Evolutionary conservation across 257 asterid species (phyloP).

Genomic region (Phtheirospermum japonicum): DNA sequence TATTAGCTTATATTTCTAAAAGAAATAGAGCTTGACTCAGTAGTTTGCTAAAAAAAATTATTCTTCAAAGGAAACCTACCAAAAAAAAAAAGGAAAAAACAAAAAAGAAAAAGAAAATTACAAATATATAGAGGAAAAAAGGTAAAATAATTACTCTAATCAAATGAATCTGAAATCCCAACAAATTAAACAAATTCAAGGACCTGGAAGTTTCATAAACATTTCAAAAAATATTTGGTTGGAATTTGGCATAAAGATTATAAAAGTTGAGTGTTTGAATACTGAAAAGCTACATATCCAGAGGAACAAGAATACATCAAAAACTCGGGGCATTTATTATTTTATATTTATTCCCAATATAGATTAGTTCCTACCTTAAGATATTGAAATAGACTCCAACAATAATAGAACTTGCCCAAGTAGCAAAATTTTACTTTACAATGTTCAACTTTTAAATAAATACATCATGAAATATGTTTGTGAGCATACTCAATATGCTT

Average conservation of each 20-base stretch:
- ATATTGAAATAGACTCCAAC: conserved; percentile 76
- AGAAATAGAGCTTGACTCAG: neutral
- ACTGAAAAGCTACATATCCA: neutral
- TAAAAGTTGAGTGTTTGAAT: neutral
- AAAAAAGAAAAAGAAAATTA: too few relatives aligned
- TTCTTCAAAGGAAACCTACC: neutral
- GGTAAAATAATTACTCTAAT: neutral
- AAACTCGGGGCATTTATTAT: neutral
- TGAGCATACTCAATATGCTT: too few relatives aligned
- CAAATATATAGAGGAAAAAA: neutral
- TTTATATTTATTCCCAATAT: conserved; percentile 7
- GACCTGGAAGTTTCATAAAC: neutral
- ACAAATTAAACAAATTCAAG: neutral
- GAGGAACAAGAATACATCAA: conserved; percentile 4
- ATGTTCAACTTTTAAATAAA: too few relatives aligned
- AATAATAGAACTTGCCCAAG: too few relatives aligned
- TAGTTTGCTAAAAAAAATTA: too few relatives aligned
- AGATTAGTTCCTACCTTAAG: conserved; percentile 54
- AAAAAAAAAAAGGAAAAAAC: too few relatives aligned
- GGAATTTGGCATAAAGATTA: neutral
- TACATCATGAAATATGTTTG: too few relatives aligned
- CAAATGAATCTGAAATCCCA: neutral
- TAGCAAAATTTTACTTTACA: too few relatives aligned
- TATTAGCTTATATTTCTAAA: neutral
- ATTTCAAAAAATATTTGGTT: neutral